Evolutionary conservation across 108 stramenopile genomes (phyloP).

Genomic region (Cyclostephanos tholiformis): DNA sequence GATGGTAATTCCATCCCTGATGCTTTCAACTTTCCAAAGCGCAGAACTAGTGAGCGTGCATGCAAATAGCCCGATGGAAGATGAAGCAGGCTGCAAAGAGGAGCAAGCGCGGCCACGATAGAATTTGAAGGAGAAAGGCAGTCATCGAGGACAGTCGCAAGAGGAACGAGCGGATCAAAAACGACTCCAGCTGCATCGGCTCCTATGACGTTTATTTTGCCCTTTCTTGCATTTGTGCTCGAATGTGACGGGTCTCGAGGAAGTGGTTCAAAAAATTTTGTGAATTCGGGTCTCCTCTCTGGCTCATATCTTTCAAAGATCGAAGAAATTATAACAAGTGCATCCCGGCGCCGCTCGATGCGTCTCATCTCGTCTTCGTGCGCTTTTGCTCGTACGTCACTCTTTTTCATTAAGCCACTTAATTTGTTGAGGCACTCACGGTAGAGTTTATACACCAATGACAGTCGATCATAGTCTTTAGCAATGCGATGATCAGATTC

Average conservation of each 20-base stretch:
- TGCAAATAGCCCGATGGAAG: slow-evolving; percentile 80
- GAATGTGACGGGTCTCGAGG: slow-evolving; percentile 40
- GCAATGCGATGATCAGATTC: slow-evolving; percentile 30
- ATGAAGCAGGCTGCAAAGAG: slow-evolving; percentile 68
- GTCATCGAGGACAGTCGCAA: slow-evolving; percentile 50
- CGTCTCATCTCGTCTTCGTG: slow-evolving; percentile 53
- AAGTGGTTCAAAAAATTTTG: slow-evolving; percentile 68
- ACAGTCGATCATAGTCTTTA: slow-evolving; percentile 69
- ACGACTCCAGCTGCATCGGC: slow-evolving; percentile 18
- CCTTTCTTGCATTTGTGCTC: neutral
- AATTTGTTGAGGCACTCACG: slow-evolving; percentile 46
- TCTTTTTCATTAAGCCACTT: slow-evolving; percentile 32
- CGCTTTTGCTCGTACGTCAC: slow-evolving; percentile 36
- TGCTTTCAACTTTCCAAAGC: slow-evolving; percentile 50
- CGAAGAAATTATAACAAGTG: slow-evolving; percentile 70
- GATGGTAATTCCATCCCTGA: slow-evolving; percentile 55
- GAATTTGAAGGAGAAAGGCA: slow-evolving; percentile 18
- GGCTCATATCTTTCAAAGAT: slow-evolving; percentile 57
- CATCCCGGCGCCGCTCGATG: slow-evolving; percentile 76
- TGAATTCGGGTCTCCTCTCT: slow-evolving; percentile 57
- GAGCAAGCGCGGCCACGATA: slow-evolving; percentile 64
- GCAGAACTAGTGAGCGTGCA: slow-evolving; percentile 61
- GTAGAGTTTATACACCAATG: slow-evolving; percentile 62
- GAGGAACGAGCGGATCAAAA: slow-evolving; percentile 77
- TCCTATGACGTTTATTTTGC: slow-evolving; percentile 29